Evolutionary conservation across 148 eudicot species (phyloP).

Genomic region (Bassia scoparia): DNA sequence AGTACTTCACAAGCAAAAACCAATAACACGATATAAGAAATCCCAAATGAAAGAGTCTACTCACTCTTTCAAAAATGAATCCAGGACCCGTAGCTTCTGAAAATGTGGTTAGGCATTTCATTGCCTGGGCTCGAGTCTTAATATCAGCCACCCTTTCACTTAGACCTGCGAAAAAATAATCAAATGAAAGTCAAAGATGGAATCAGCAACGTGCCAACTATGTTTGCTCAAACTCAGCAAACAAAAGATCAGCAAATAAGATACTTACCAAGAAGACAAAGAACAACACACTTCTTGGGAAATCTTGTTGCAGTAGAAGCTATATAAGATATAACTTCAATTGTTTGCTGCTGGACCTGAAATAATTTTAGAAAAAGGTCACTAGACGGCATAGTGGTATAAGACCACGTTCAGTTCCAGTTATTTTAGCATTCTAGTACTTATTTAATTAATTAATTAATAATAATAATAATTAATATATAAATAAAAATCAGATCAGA

Average conservation of each 20-base stretch:
- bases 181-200: background rate
- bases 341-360: constrained; percentile 98
- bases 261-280: constrained; percentile 76
- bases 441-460: too few species aligned
- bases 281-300: constrained; percentile 95
- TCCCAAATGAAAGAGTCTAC: background rate
- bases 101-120: constrained; percentile 87
- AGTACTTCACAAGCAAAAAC: background rate
- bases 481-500: too few species aligned
- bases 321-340: constrained; percentile 70
- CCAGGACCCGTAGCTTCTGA: constrained; percentile 96
- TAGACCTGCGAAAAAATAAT: constrained; percentile 45
- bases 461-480: too few species aligned
- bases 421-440: too few species aligned
- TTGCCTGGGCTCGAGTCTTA: constrained; percentile 87
- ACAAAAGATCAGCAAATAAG: background rate
- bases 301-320: constrained; percentile 81
- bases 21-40: background rate
- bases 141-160: constrained; percentile 98
- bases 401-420: too few species aligned
- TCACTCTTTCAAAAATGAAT: constrained; percentile 88
- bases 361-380: constrained; percentile 8
- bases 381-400: background rate
- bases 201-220: background rate
- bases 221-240: background rate